Percentiles rank a stretch among this genome's conserved stretches.
These are phyloP conservation scores for Chaetomium sp. DNA, from an alignment of 2,329 filamentous ascomycete genomes.

Conservation along the genomic window DNA sequence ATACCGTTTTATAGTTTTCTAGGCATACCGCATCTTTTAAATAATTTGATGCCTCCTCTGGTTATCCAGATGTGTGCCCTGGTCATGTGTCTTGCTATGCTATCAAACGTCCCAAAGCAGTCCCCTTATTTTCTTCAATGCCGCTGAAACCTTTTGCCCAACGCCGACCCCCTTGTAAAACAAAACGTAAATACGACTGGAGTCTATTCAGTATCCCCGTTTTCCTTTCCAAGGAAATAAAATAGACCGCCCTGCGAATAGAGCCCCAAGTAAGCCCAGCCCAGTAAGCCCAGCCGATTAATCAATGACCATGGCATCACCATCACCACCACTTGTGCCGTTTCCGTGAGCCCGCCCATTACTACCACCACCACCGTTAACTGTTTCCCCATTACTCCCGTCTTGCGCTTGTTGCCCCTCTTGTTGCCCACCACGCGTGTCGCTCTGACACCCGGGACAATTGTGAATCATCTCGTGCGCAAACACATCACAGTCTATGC, in stretches of 20 bases:
- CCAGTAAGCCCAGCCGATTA: constrained; percentile 18
- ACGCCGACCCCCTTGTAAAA: too few species aligned
- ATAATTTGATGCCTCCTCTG: not conserved
- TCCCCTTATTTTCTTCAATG: too few species aligned
- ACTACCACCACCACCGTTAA: not conserved
- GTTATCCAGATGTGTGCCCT: too few species aligned
- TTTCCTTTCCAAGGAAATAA: not conserved
- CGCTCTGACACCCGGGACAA: constrained; percentile 78
- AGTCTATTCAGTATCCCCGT: not conserved
- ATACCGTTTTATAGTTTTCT: not conserved
- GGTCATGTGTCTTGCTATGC: too few species aligned
- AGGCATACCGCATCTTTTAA: not conserved
- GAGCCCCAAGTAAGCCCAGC: too few species aligned
- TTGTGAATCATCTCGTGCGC: constrained; percentile 93
- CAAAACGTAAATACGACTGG: too few species aligned
- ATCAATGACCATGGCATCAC: constrained; percentile 42
- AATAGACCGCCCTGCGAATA: too few species aligned
- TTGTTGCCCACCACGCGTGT: constrained; percentile 28
- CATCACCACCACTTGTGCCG: constrained; percentile 2
- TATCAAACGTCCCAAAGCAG: too few species aligned
- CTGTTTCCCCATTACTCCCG: not conserved
- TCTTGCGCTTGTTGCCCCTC: not conserved
- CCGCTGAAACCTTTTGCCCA: too few species aligned
- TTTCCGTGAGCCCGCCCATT: constrained; percentile 13
- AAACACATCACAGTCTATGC: constrained; percentile 96